Conservation (phyloP, 345 rosid genomes). For the Chamaenerion angustifolium region DNA sequence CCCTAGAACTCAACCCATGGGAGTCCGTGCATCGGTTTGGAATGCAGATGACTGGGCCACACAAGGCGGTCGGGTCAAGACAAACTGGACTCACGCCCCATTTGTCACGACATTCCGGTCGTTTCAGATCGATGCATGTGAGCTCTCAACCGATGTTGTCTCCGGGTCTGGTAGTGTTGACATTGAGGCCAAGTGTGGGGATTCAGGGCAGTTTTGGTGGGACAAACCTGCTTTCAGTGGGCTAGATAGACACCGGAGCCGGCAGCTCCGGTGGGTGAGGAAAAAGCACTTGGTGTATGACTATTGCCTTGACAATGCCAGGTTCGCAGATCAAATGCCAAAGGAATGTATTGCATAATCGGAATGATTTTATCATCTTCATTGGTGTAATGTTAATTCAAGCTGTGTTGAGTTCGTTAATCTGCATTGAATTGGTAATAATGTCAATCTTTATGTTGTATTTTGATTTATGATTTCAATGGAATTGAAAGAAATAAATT, state of each 20-base stretch:
- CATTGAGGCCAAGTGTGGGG: not conserved
- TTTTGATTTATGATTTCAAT: no score
- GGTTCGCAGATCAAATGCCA: conserved; percentile 9
- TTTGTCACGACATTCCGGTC: conserved; percentile 7
- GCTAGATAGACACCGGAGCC: conserved; percentile 6
- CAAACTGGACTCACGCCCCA: conserved; percentile 28
- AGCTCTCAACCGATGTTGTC: not conserved
- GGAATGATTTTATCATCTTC: not conserved
- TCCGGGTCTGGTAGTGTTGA: not conserved
- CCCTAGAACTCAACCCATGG: conserved; percentile 27
- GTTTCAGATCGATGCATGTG: conserved; percentile 7
- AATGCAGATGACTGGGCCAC: conserved; percentile 41
- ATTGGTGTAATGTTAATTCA: no score
- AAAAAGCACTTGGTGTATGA: conserved; percentile 11
- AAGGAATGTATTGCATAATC: conserved; percentile 5
- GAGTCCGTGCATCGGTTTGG: conserved; percentile 32
- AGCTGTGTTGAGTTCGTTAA: no score
- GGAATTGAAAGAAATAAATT: no score
- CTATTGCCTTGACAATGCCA: conserved; percentile 7
- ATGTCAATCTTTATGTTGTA: no score
- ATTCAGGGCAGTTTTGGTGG: conserved; percentile 8
- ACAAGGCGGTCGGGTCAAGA: conserved; percentile 29
- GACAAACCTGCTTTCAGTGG: conserved; percentile 4
- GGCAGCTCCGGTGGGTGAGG: conserved; percentile 9
- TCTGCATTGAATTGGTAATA: no score